phyloP scores from a whole-genome alignment of 805 yeast genomes.

The Metschnikowia henanensis region DNA sequence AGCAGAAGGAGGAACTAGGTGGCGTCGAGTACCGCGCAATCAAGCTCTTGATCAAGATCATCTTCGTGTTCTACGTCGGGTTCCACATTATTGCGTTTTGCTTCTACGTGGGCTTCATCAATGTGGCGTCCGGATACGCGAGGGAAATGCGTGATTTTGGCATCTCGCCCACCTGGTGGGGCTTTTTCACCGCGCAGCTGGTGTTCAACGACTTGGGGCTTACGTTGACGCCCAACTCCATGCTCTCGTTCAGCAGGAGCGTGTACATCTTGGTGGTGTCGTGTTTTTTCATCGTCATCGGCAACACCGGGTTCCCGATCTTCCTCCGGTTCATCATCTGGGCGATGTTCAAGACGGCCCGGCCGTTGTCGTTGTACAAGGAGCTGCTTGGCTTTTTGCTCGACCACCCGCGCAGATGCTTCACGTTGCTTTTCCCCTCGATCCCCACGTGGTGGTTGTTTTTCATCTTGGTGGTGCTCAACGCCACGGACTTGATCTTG shows the following conservation, averaged over 20 bases:
- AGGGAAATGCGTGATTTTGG: conserved; percentile 52
- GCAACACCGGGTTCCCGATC: conserved; percentile 95
- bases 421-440: conserved; percentile 87
- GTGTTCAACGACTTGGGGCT: conserved; percentile 85
- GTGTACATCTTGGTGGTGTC: conserved; percentile 63
- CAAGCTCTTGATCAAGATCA: conserved; percentile 66
- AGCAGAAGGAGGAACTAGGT: conserved; percentile 91
- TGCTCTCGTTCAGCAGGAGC: conserved; percentile 63
- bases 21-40: conserved; percentile 96
- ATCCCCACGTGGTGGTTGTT: conserved; percentile 96
- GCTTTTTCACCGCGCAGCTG: conserved; percentile 76
- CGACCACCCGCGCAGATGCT: conserved; percentile 97
- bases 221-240: conserved; percentile 79
- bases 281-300: conserved; percentile 77
- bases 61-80: conserved; percentile 71
- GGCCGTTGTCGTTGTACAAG: conserved; percentile 57
- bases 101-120: conserved; percentile 59
- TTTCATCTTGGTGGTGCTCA: conserved; percentile 67
- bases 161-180: conserved; percentile 89
- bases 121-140: conserved; percentile 39
- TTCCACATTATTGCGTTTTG: conserved; percentile 59
- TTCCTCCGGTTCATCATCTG: conserved; percentile 79
- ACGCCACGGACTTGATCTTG: conserved; percentile 74
- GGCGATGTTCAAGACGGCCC: conserved; percentile 67
- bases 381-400: conserved; percentile 85